Base-by-base conservation (phyloP, 805 yeast species). In the Kuraishia capsulata region DNA sequence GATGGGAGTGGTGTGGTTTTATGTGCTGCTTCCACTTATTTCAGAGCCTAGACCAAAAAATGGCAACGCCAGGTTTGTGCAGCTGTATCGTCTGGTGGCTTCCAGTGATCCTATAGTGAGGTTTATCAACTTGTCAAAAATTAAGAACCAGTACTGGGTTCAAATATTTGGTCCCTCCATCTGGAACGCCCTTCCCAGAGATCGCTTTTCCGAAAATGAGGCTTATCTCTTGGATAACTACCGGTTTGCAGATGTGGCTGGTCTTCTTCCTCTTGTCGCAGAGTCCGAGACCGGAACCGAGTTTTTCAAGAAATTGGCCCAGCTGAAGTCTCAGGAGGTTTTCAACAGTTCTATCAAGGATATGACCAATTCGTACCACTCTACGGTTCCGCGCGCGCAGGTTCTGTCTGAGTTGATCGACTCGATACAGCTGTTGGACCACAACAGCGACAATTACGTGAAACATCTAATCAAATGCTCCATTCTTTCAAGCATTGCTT, bases 401-500 rank as follows among this genome's bases (percentile, higher is more conserved):
- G 10, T 23, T 23, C 26, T 23, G 26, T 8, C 32, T 9, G 14
- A 29, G 32, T 14, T n/a, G 18, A n/a, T 18, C 21, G 20, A 31
- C 34, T 29, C 18, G 14, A 14, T 13, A 10, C 6, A 13, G n/a
- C 31, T 13, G 31, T 13, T 14, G n/a, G 16, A 26, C 9, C 26
- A 16, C 21, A 21, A 16, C 33, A 6, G 8, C 21, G 9, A 8
- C 21, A 16, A 8, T 8, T 16, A 14, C 21, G 8, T 31, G 14
- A 31, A 31, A 8, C 39, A 38, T 30, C 9, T 23, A 35, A n/a
- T 39, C 51, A 4, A 33, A 35, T 20, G 21, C 30, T 42, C 16
- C 16, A 44, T 50, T 20, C 30, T 54, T 16, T 42, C 43, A 35
- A 49, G 47, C 35, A 35, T 51, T 35, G 19, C 45, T 5, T 40